These are phyloP conservation scores for Lichtheimia hyalospora DNA, from an alignment of 371 early-diverging fungal genomes.

Conservation along the genomic window DNA sequence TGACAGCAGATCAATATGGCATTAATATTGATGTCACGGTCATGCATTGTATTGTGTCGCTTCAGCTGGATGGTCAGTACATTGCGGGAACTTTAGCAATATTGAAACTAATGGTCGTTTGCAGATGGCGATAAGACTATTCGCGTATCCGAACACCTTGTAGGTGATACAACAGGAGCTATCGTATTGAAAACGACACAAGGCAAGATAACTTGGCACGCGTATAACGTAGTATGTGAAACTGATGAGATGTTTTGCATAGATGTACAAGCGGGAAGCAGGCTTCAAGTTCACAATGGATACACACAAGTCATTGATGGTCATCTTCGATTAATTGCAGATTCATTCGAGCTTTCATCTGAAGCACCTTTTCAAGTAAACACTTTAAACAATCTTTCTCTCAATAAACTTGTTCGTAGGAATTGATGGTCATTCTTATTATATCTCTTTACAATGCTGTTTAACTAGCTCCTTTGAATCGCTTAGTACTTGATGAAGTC, in stretches of 20 bases:
- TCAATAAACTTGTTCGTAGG: constrained; percentile 11
- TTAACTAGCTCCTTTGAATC: constrained; percentile 33
- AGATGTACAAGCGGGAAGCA: not conserved
- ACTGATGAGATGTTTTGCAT: constrained; percentile 7
- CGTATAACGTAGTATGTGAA: not conserved
- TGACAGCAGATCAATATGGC: constrained; percentile 24
- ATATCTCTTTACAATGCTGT: constrained; percentile 12
- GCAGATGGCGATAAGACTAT: constrained; percentile 9
- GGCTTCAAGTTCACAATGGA: constrained; percentile 15
- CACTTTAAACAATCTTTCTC: constrained; percentile 20
- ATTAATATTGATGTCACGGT: constrained; percentile 23
- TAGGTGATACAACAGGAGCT: constrained; percentile 29
- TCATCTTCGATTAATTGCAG: constrained; percentile 19
- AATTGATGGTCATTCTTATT: not conserved
- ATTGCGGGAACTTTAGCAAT: not conserved
- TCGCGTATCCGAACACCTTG: constrained; percentile 23
- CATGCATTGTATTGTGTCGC: constrained; percentile 12
- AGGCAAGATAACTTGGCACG: constrained; percentile 11
- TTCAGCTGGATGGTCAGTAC: constrained; percentile 14
- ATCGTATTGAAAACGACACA: constrained; percentile 20
- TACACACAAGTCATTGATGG: constrained; percentile 26
- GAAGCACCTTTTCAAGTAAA: not conserved
- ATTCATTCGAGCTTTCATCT: not conserved
- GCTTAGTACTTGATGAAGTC: constrained; percentile 36
- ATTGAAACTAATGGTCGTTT: not conserved